phyloP scores from a whole-genome alignment of 441 rosid genomes.

The Erodium trifolium region DNA sequence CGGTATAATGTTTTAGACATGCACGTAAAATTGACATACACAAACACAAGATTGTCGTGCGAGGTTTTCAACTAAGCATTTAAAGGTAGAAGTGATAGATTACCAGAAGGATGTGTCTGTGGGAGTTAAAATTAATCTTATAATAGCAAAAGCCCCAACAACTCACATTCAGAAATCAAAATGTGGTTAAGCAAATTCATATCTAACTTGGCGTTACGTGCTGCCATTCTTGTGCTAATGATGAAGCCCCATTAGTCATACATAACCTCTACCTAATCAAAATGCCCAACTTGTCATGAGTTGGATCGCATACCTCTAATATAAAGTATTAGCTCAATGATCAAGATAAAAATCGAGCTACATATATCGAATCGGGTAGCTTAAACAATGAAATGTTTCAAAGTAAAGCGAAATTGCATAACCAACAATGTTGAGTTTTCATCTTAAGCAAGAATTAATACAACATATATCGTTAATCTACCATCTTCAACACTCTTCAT shows the following conservation, averaged over 20 bases:
- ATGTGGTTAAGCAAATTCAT: not conserved
- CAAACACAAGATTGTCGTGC: not conserved
- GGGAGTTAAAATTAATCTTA: not conserved
- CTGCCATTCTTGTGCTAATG: not conserved
- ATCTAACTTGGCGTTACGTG: slow-evolving; percentile 2
- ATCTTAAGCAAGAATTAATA: slow-evolving; percentile 2
- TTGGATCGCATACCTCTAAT: not conserved
- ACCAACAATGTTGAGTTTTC: not conserved
- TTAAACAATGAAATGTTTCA: too few relatives aligned
- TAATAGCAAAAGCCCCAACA: not conserved
- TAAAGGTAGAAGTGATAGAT: not conserved
- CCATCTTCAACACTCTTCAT: too few relatives aligned
- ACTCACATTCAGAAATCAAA: not conserved
- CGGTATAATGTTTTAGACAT: too few relatives aligned
- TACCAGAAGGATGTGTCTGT: not conserved
- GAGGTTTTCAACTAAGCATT: not conserved
- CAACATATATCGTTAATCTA: not conserved
- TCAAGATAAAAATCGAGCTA: too few relatives aligned
- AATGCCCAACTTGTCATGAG: not conserved
- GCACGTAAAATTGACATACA: too few relatives aligned
- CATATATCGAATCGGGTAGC: too few relatives aligned
- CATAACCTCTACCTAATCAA: not conserved
- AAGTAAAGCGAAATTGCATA: not conserved
- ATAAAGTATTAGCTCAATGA: too few relatives aligned
- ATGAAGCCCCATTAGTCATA: not conserved